These are phyloP conservation scores for Jamesozyma piceae DNA, from an alignment of 805 yeast species.

Conservation along the genomic window DNA sequence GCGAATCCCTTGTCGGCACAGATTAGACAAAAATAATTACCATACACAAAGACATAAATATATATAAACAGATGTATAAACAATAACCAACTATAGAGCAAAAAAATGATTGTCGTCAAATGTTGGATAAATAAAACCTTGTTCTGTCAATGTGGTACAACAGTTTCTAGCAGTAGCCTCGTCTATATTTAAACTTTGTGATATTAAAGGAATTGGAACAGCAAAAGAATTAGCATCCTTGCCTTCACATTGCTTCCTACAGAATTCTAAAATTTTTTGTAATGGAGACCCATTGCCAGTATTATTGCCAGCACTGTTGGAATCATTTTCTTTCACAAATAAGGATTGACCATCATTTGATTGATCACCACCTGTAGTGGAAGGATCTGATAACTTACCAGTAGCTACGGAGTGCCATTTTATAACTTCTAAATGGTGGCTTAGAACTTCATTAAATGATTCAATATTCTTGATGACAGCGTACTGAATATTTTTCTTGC, in stretches of 20 bases:
- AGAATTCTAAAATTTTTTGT: conserved; percentile 41
- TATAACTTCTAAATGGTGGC: conserved; percentile 60
- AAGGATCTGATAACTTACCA: conserved; percentile 32
- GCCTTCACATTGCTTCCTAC: conserved; percentile 37
- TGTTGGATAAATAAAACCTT: conserved; percentile 61
- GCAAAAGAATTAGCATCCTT: conserved; percentile 55
- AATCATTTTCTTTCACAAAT: neutral
- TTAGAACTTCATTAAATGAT: conserved; percentile 59
- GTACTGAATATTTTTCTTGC: conserved; percentile 54
- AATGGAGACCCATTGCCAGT: conserved; percentile 26
- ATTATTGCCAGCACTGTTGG: conserved; percentile 19
- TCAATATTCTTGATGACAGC: conserved; percentile 48
- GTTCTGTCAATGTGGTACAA: conserved; percentile 51
- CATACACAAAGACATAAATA: too few species aligned
- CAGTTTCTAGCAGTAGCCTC: conserved; percentile 41
- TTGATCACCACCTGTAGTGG: conserved; percentile 1
- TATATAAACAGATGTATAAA: too few species aligned
- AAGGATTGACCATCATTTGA: neutral
- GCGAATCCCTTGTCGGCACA: too few species aligned
- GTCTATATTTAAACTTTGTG: conserved; percentile 44
- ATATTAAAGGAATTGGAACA: conserved; percentile 56
- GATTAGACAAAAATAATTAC: too few species aligned
- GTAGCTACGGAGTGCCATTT: conserved; percentile 46
- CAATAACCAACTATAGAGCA: conserved; percentile 37
- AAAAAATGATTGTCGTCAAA: conserved; percentile 56